phyloP scores from a whole-genome alignment of 2,329 filamentous ascomycete species.

The Exophiala sp. region DNA sequence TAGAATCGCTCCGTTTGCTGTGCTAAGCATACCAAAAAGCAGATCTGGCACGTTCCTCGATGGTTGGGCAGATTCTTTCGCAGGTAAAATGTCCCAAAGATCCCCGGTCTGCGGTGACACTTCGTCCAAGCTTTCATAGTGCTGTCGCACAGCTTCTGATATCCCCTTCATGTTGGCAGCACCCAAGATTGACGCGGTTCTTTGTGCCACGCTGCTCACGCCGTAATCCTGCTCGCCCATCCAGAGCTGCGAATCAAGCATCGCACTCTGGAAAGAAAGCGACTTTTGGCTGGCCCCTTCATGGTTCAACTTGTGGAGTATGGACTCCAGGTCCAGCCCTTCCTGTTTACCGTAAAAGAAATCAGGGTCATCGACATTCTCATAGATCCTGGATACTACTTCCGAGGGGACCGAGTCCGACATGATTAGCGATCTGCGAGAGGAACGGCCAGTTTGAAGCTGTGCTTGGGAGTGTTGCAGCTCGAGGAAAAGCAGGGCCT shows the following conservation, averaged over 20 bases:
- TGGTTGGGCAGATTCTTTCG: neutral
- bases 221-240: slow-evolving; percentile 51
- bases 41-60: slow-evolving; percentile 3
- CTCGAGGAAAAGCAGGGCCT: slow-evolving; percentile 77
- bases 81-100: slow-evolving; percentile 9
- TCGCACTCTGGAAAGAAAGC: slow-evolving; percentile 81
- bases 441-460: slow-evolving; percentile 40
- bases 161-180: slow-evolving; percentile 78
- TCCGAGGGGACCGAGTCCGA: slow-evolving; percentile 54
- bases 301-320: slow-evolving; percentile 78
- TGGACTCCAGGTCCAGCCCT: slow-evolving; percentile 65
- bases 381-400: slow-evolving; percentile 74
- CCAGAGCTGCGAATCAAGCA: slow-evolving; percentile 79
- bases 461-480: slow-evolving; percentile 55
- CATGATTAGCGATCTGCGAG: slow-evolving; percentile 61
- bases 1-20: slow-evolving; percentile 11
- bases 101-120: neutral
- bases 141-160: slow-evolving; percentile 60
- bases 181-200: slow-evolving; percentile 48
- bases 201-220: slow-evolving; percentile 33
- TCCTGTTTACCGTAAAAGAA: slow-evolving; percentile 89
- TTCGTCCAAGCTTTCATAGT: slow-evolving; percentile 36
- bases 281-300: slow-evolving; percentile 83
- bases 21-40: slow-evolving; percentile 12
- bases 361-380: slow-evolving; percentile 91